phyloP scores from a whole-genome alignment of 331 rosid genomes.

The Saraca asoca region DNA sequence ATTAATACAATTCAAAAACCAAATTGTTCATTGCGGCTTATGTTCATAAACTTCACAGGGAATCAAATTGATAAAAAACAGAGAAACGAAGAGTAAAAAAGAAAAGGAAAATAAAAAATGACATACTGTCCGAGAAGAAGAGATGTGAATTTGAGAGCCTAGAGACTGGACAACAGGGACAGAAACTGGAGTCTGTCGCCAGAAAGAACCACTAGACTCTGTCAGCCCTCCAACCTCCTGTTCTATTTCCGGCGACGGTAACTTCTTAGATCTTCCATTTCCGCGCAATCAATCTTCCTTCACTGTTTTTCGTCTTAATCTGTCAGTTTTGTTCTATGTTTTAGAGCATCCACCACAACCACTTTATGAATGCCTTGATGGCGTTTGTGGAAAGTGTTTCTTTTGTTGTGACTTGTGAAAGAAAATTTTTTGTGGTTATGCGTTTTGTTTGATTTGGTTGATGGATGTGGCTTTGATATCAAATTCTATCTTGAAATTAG shows the following conservation, averaged over 20 bases:
- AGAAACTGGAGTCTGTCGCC: constrained; percentile 3
- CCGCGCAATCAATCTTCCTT: constrained; percentile 5
- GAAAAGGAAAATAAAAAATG: not conserved
- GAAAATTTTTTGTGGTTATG: too few species aligned
- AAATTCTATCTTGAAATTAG: too few species aligned
- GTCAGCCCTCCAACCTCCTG: constrained; percentile 13
- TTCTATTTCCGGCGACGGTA: constrained; percentile 10
- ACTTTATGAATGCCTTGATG: too few species aligned
- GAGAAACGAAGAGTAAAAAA: not conserved
- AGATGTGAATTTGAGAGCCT: not conserved
- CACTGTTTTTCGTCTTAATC: constrained; percentile 12
- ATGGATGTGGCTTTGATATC: too few species aligned
- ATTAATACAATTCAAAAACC: too few species aligned
- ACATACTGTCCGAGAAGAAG: not conserved
- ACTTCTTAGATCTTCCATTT: constrained; percentile 33
- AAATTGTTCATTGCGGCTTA: too few species aligned
- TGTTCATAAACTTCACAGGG: too few species aligned
- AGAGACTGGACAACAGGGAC: not conserved
- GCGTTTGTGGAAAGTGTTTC: too few species aligned
- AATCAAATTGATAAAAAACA: too few species aligned
- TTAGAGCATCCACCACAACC: constrained; percentile 24
- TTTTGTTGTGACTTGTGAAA: too few species aligned
- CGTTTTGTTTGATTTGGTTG: too few species aligned
- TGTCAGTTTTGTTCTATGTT: constrained; percentile 8
- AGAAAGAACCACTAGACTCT: not conserved